Evolutionary conservation across 2,329 filamentous ascomycete species (phyloP), one percentile per base, ranked within the genome.

Genomic region (Penicillium digitatum): DNA sequence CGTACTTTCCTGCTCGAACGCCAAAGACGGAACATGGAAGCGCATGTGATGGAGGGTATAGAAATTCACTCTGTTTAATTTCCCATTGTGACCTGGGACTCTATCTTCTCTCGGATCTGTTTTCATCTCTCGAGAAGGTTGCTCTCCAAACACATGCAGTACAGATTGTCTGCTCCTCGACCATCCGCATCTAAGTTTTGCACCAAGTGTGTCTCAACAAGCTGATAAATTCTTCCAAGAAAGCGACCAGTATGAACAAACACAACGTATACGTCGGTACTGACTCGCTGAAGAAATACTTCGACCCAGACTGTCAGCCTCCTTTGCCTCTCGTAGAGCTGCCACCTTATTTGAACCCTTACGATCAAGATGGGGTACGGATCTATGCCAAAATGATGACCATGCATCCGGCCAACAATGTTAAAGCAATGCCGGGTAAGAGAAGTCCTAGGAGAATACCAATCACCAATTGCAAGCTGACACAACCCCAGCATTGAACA

Each of bases 381-480:
- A 84, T 87, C 49, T 86, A 84, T 59, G 83, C 84, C 35, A 86
- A 87, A 71, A 82, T 87, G 81, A 81, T 87, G 78, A 83, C 81
- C 2, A 81, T 81, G 74, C 81, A 83, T 62, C 83, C 84, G 0
- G 81, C 83, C 3, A 82, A 87, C 57, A 87, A 87, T 45, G 84
- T 87, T 60, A 87, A 87, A 65, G 78, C 80, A 2, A 78, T 87
- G 69, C 84, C 84, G 61, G 70, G 66, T 67, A 62, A 22, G 57
- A 58, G 2, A 22, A 16, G 8, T 11, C 31, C 31, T n/a, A 4
- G 20, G 1, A 24, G 9, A 10, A 26, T 14, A 24, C 18, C 18
- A 5, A 42, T n/a, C 35, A 24, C 10, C 32, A 20, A 29, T 9
- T 34, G 12, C 10, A 20, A 8, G 37, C 40, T 61, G 29, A 59